Base-by-base conservation (phyloP, 2,329 filamentous ascomycete genomes). In the Fusarium oxysporum region DNA sequence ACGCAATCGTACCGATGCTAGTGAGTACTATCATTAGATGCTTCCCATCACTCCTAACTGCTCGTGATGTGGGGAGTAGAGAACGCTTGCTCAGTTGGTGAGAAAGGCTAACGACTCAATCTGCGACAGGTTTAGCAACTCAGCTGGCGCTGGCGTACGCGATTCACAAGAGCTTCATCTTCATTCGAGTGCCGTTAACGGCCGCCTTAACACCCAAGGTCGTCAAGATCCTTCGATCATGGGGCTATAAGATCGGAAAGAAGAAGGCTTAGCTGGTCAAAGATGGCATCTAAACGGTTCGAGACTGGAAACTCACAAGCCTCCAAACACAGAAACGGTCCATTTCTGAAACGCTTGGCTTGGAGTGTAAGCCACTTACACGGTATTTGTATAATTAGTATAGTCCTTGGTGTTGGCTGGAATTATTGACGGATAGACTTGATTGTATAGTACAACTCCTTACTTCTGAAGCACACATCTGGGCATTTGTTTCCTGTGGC, bases 111-210 rank as follows among this genome's bases (percentile, higher is more conserved):
- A 81, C 73, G 55, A 51, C n/a, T 43, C 59, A 55, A 73, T 33
- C 53, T 43, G 33, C 38, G 44, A 33, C 71, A 92, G 90, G 90
- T 76, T 81, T 92, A 38, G 89, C 87, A 57, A 98, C 96, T 13
- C 95, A 98, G 80, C 86, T 99, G 35, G 95, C 94, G 21, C 88
- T 99, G 54, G 96, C 96, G 17, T 99, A 99, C 80, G 96, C 96
- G 33, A 94, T 99, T 65, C 96, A 99, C 87, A 99, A 99, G 85
- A 97, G 93, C 76, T 94, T 98, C 82, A 98, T 99, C 78, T 97
- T 99, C 82, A 82, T 98, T 74, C 90, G 96, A n/a, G 94, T 99
- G 14, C 96, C 96, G 13, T 84, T 98, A 72, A 96, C 96, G 2
- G 95, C 94, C 17, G 96, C 95, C 6, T 87, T 98, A 38, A 95